These are phyloP conservation scores for Trichocomaceae sp. DNA, from an alignment of 2,329 filamentous ascomycete species.

Conservation along the genomic window DNA sequence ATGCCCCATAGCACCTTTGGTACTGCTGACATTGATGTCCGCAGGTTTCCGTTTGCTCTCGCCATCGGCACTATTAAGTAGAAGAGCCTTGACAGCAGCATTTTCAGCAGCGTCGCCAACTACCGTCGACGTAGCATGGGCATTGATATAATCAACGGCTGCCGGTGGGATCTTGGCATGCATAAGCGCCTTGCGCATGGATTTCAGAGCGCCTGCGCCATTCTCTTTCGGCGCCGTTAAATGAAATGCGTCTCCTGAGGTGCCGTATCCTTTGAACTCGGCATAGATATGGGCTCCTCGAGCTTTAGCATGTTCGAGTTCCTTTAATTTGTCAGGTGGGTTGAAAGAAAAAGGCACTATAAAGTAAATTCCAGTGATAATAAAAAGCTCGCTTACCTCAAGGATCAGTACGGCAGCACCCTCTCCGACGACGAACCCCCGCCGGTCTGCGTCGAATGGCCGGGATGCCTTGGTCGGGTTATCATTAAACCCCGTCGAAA, in stretches of 20 bases:
- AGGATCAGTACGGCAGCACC: constrained; percentile 82
- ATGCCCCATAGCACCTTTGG: constrained; percentile 89
- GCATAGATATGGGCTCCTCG: constrained; percentile 80
- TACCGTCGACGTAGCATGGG: constrained; percentile 82
- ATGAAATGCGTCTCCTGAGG: constrained; percentile 84
- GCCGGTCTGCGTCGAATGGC: constrained; percentile 74
- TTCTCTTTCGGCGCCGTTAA: constrained; percentile 84
- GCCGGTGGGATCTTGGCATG: constrained; percentile 63
- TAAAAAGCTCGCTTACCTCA: constrained; percentile 48
- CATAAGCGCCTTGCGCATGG: constrained; percentile 77
- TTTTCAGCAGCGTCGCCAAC: constrained; percentile 88
- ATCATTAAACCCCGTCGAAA: constrained; percentile 75
- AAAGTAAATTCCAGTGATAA: constrained; percentile 1
- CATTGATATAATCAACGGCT: constrained; percentile 85
- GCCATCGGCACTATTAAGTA: constrained; percentile 63
- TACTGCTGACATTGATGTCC: constrained; percentile 79
- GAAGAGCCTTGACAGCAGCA: constrained; percentile 67
- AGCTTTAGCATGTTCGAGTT: constrained; percentile 75
- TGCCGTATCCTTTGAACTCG: constrained; percentile 81
- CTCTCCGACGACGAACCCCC: constrained; percentile 88
- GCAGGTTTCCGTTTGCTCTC: constrained; percentile 45
- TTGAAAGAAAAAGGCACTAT: constrained; percentile 11
- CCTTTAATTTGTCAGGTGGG: constrained; percentile 36
- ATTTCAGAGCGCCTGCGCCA: constrained; percentile 70
- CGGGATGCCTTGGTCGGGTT: constrained; percentile 65